Conservation (phyloP, 441 rosid species). For the Gossypium davidsonii region DNA sequence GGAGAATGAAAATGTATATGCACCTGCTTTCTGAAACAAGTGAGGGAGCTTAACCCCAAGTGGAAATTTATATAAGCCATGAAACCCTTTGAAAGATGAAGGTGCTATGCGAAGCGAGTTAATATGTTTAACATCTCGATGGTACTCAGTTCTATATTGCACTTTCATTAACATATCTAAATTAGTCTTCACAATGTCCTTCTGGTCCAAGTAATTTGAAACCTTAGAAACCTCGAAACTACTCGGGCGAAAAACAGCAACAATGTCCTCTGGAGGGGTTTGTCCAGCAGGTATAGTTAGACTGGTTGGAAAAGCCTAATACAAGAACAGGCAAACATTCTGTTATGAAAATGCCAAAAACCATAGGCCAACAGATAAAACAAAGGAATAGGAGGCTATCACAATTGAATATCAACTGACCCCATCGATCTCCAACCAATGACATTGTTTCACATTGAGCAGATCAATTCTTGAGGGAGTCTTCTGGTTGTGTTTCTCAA, state of each 20-base stretch:
- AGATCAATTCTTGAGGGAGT: conserved; percentile 54
- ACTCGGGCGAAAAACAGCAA: conserved; percentile 71
- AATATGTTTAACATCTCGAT: conserved; percentile 18
- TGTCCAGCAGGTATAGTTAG: conserved; percentile 40
- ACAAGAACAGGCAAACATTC: conserved; percentile 7
- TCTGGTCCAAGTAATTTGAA: conserved; percentile 46
- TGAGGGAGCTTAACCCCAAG: conserved; percentile 25
- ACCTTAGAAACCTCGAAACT: conserved; percentile 30
- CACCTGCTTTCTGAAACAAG: conserved; percentile 45
- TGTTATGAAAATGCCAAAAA: background rate
- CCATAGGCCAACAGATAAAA: background rate
- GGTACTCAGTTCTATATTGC: conserved; percentile 19
- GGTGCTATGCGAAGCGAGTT: conserved; percentile 28
- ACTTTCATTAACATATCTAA: conserved; percentile 48
- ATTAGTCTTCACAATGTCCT: conserved; percentile 36
- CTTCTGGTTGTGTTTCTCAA: conserved; percentile 36
- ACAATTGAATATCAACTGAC: conserved; percentile 26
- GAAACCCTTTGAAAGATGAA: conserved; percentile 29
- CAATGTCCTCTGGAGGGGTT: conserved; percentile 41
- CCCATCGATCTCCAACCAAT: conserved; percentile 46
- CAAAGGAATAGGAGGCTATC: background rate
- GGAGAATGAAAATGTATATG: conserved; percentile 46
- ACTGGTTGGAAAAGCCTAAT: conserved; percentile 42
- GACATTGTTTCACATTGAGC: conserved; percentile 41
- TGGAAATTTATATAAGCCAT: conserved; percentile 57